Conservation (phyloP, 1,284 basidiomycete genomes). For the Cerrena zonata region DNA sequence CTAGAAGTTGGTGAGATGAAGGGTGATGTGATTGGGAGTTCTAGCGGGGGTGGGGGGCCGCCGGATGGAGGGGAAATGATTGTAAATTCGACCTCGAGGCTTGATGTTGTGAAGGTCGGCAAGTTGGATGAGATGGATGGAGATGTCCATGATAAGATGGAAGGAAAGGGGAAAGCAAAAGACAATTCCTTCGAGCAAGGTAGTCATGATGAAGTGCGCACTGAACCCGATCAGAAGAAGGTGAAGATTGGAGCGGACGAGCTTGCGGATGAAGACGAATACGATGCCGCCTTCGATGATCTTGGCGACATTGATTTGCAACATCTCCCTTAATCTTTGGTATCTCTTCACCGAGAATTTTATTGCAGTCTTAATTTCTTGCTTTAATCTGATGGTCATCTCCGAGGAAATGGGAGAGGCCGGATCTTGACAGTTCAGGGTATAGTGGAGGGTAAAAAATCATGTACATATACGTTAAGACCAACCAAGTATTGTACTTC, state of each 20-base stretch:
- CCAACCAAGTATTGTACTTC: constrained; percentile 20
- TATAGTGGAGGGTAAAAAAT: not conserved
- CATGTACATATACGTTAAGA: constrained; percentile 12
- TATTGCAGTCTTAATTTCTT: no score
- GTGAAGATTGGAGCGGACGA: constrained; percentile 35
- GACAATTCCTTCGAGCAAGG: no score
- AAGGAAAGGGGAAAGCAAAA: constrained; percentile 9
- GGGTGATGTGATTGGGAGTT: not conserved
- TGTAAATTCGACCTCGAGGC: not conserved
- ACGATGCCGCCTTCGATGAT: constrained; percentile 44
- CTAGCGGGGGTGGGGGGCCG: no score
- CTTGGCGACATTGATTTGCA: constrained; percentile 41
- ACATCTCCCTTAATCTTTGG: constrained; percentile 19
- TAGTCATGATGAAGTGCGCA: constrained; percentile 8
- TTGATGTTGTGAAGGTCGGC: constrained; percentile 2
- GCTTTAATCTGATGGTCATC: no score
- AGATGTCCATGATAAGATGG: constrained; percentile 17
- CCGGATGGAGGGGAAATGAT: no score
- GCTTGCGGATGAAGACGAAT: constrained; percentile 28
- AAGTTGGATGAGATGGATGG: constrained; percentile 1
- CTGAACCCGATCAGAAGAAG: constrained; percentile 37
- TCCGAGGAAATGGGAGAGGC: no score
- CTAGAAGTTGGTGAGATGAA: not conserved
- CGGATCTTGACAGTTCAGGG: constrained; percentile 7
- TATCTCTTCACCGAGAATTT: no score